Conservation (phyloP, 192 early-diverging fungal genomes). For the Nowakowskiella sp. region DNA sequence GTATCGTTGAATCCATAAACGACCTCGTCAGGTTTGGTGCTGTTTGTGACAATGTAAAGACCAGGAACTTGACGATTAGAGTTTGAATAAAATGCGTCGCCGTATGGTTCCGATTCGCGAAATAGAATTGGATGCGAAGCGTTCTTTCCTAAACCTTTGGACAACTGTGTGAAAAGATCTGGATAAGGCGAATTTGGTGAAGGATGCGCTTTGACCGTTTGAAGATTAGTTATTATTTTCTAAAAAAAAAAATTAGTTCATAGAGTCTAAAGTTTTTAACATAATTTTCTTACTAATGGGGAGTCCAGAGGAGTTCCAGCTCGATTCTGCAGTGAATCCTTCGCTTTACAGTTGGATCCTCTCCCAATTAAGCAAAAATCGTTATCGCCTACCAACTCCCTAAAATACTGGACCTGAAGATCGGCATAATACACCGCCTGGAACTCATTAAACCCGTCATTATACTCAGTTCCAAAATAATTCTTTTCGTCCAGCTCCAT, state of each 20-base stretch:
- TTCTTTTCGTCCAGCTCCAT: too few relatives aligned
- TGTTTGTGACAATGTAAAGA: too few relatives aligned
- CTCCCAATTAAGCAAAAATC: slow-evolving; percentile 12
- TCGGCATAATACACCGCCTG: too few relatives aligned
- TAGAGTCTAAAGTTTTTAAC: not conserved
- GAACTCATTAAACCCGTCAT: too few relatives aligned
- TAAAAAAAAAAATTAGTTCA: not conserved
- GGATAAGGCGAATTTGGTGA: not conserved
- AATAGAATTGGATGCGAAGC: slow-evolving; percentile 6
- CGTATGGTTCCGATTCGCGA: slow-evolving; percentile 2
- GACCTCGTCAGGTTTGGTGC: not conserved
- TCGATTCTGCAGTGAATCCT: slow-evolving; percentile 1
- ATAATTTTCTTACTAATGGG: not conserved
- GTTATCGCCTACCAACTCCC: too few relatives aligned
- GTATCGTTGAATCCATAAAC: not conserved
- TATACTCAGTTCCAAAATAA: too few relatives aligned
- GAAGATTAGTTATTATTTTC: slow-evolving; percentile 2
- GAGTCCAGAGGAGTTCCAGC: slow-evolving; percentile 18
- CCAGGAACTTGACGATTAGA: not conserved
- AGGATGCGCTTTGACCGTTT: not conserved
- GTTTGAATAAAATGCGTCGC: slow-evolving; percentile 10
- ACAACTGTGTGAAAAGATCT: slow-evolving; percentile 6
- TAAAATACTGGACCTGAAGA: too few relatives aligned
- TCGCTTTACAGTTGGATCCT: slow-evolving; percentile 4
- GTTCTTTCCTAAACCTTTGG: slow-evolving; percentile 7